Evolutionary conservation across 768 basidiomycete species (phyloP), one percentile per base, ranked within the genome.

Genomic region (Suillus subalutaceus): DNA sequence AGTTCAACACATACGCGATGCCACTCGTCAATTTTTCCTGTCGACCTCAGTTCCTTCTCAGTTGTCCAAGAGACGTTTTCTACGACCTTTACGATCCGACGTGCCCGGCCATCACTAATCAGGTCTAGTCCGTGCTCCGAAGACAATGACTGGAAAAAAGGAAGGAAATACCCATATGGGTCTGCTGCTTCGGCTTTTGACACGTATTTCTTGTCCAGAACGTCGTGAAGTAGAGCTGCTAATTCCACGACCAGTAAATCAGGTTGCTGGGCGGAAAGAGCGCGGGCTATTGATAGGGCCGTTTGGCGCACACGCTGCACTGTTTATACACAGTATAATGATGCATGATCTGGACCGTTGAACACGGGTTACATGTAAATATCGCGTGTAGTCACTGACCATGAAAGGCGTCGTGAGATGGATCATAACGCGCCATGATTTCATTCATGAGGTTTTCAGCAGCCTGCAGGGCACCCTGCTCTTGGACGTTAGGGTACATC

Each of bases 51-150:
- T 67, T 82, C 86, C 74, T 88, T 90, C 77, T 96, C 95, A 3
- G 90, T 94, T 52, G 85, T 89, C 92, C 93, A 96, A 0, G 91
- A 94, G 4, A 95, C 89, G 67, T 89, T 90, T 40, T 93, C 89
- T 37, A 96, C 81, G 66, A 96, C 86, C 69, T 77, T 80, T 32
- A 85, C 79, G 57, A 93, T 82, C 26, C 80, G 69, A 52, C 77
- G 79, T 35, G 87, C 90, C 35, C 90, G 84, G 2, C 88, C 87
- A 63, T 91, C 87, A 16, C 75, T 69, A 53, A 92, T 78, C 37
- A 91, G 79, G 71, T 91, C 86, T 30, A 89, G 65, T 4, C 81
- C 83, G 62, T 82, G 77, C 59, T 79, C 73, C 4, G 71, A 71
- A 6, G 80, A 80, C 72, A 85, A 77, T 5, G 75, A 77, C 63